Evolutionary conservation across 352 stramenopile genomes (phyloP).

Genomic region (Globisporangium recalcitrans): DNA sequence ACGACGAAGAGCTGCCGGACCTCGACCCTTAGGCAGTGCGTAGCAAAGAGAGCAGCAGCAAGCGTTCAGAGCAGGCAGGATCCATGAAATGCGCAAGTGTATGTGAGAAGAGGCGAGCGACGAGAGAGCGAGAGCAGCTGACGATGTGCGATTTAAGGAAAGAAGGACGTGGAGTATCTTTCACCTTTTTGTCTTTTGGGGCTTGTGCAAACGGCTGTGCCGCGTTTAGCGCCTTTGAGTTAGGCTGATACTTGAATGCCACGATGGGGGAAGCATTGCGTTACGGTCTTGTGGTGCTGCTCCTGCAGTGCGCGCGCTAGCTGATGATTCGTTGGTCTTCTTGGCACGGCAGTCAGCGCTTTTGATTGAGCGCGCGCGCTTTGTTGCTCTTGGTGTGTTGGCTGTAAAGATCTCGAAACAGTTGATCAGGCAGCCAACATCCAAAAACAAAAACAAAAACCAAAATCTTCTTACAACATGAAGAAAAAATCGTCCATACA

Average conservation of each 20-base stretch:
- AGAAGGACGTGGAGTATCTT: background rate
- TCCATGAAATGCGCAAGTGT: background rate
- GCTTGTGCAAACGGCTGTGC: background rate
- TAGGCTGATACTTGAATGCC: background rate
- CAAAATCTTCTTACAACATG: background rate
- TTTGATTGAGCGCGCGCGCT: background rate
- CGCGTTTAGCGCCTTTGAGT: background rate
- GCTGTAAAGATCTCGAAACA: background rate
- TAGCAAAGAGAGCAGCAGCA: background rate
- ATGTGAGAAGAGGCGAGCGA: background rate
- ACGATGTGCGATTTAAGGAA: background rate
- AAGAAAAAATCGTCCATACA: background rate
- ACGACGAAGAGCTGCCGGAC: conserved; percentile 84
- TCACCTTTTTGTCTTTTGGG: background rate
- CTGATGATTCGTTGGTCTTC: background rate
- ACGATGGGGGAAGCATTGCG: background rate
- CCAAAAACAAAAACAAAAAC: too few relatives aligned
- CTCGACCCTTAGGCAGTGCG: conserved; percentile 57
- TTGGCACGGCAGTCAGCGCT: background rate
- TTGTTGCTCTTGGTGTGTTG: background rate
- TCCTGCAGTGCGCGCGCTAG: background rate
- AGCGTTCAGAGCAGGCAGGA: too few relatives aligned
- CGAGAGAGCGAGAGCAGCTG: background rate
- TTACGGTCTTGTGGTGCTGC: background rate
- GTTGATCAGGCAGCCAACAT: too few relatives aligned